Evolutionary conservation across 495 filamentous ascomycete species (phyloP).

Genomic region (Amorphotheca resinae): DNA sequence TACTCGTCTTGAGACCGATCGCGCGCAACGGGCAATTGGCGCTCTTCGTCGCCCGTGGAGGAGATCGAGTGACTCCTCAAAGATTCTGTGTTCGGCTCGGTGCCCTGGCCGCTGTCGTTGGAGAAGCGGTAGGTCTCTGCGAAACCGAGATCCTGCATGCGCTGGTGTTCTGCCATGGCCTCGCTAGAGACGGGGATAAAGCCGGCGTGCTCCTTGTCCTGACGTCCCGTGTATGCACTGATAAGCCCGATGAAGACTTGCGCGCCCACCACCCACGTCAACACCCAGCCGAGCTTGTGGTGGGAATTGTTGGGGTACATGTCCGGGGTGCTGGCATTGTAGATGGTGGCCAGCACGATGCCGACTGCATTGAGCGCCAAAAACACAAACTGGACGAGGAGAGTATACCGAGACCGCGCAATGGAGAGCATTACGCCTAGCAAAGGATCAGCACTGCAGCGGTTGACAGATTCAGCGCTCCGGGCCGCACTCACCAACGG

Average conservation of each 20-base stretch:
- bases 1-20: constrained; percentile 37
- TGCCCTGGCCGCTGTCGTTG: constrained; percentile 81
- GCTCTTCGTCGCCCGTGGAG: constrained; percentile 38
- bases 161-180: constrained; percentile 50
- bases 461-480: neutral
- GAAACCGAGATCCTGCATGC: constrained; percentile 26
- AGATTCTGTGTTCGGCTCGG: constrained; percentile 58
- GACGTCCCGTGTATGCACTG: constrained; percentile 31
- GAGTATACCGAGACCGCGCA: constrained; percentile 60
- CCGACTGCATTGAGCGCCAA: constrained; percentile 58
- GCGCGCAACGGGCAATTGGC: constrained; percentile 38
- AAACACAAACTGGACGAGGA: constrained; percentile 67
- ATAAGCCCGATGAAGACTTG: constrained; percentile 62
- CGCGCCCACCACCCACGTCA: constrained; percentile 54
- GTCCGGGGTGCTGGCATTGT: constrained; percentile 74
- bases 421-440: constrained; percentile 77
- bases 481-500: constrained; percentile 54
- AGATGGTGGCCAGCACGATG: constrained; percentile 58
- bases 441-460: neutral
- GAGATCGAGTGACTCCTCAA: constrained; percentile 50
- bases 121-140: constrained; percentile 52
- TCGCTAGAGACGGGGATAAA: constrained; percentile 61
- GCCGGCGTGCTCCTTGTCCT: constrained; percentile 28
- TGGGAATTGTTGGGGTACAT: constrained; percentile 83
- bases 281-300: constrained; percentile 79